Base-by-base conservation (phyloP, 345 rosid species). In the Boechera retrofracta region DNA sequence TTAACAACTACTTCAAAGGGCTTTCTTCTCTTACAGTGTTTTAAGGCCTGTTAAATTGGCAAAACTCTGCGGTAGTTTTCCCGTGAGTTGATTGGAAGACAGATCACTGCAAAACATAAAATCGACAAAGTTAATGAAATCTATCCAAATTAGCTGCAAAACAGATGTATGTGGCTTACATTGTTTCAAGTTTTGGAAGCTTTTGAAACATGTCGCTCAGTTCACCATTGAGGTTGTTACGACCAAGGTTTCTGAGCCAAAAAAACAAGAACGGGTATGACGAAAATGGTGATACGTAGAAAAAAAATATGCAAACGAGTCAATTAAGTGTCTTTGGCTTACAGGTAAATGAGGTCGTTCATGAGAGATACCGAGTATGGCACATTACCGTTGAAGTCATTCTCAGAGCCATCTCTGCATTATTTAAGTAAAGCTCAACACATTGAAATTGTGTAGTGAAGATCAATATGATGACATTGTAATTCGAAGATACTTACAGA, bases 351-450 rank as follows among this genome's bases (percentile, higher is more conserved):
- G 55, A 92, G 90, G 69, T 75, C 82, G 52, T 81, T 76, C 96
- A 95, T 89, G 79, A 88, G 91, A 71, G 99, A 91, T 44, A 92
- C 86, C 18, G 97, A 92, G 69, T 88, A 95, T 70, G 99, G 99
- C 71, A 89, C 78, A 74, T 51, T 89, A 41, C 99, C 99, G 10
- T 70, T 88, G 84, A 95, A 88, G 59, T 75, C 77, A 79, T 95
- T 95, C 49, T 84, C 80, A 45, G 98, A 92, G 58, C 87, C 88
- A 84, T 95, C 96, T 81, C 99, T 92, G 94, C 88, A 80, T 26
- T 6, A 35, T 48, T 47, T 21, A 18, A 21, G 16, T n/a, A 63
- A 69, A 18, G 18, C 68, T 29, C 12, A 64, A 10, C 21, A 26
- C 12, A 58, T 9, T 21, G 54, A 36, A 71, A 18, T 35, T 44